These are phyloP conservation scores for Plenodomus tracheiphilus DNA, from an alignment of 2,329 filamentous ascomycete genomes.

Conservation along the genomic window DNA sequence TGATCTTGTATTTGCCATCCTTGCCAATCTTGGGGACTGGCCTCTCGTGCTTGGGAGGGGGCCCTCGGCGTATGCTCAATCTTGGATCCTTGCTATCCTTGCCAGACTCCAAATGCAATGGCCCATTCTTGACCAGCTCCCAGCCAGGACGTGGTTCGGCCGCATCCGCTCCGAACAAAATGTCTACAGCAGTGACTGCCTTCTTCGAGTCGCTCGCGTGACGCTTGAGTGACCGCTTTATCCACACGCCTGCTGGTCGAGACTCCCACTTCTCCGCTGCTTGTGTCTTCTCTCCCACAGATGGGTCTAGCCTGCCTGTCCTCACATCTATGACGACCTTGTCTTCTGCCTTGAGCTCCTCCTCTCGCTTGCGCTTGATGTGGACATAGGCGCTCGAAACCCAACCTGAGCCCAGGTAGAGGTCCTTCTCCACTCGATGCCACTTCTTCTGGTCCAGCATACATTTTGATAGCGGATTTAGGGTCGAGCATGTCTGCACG, in stretches of 20 bases:
- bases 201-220: slow-evolving; percentile 74
- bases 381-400: slow-evolving; percentile 78
- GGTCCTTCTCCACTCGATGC: slow-evolving; percentile 86
- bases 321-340: slow-evolving; percentile 79
- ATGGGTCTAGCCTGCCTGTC: slow-evolving; percentile 73
- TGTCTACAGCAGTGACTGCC: slow-evolving; percentile 79
- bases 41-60: slow-evolving; percentile 65
- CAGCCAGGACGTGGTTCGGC: slow-evolving; percentile 87
- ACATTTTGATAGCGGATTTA: slow-evolving; percentile 76
- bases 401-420: slow-evolving; percentile 77
- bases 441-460: slow-evolving; percentile 72
- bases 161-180: slow-evolving; percentile 87
- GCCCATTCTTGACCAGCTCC: slow-evolving; percentile 69
- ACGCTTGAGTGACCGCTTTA: slow-evolving; percentile 72
- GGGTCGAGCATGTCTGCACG: slow-evolving; percentile 71
- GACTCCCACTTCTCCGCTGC: slow-evolving; percentile 74
- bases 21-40: slow-evolving; percentile 78
- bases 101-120: slow-evolving; percentile 67
- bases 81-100: slow-evolving; percentile 69
- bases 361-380: slow-evolving; percentile 81
- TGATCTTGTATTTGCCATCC: slow-evolving; percentile 94
- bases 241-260: slow-evolving; percentile 77
- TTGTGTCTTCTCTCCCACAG: slow-evolving; percentile 57
- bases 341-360: slow-evolving; percentile 74
- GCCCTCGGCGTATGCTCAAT: slow-evolving; percentile 76